Base-by-base conservation (phyloP, 2,329 filamentous ascomycete species). In the Dothistroma septosporum region DNA sequence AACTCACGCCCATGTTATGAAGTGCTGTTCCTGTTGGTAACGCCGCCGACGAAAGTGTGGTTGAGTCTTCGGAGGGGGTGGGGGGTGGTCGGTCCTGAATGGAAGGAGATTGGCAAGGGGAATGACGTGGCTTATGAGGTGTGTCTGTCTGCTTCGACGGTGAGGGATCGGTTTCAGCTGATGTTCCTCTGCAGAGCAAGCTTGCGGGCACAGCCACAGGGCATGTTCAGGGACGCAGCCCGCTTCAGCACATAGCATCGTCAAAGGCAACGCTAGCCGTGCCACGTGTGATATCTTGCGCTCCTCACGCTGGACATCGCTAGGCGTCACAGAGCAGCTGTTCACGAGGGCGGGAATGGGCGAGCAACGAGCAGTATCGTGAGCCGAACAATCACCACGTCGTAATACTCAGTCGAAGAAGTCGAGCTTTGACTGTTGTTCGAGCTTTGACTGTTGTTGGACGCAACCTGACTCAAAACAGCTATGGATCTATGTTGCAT, bases 1-100 rank as follows among this genome's bases (percentile, higher is more conserved):
- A 6, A 55, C 53, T 55, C 24, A 55, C 53, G n/a, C 53, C 53
- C 53, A 55, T 55, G 16, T 21, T 24, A n/a, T n/a, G n/a, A n/a
- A n/a, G n/a, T 22, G 33, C 53, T 35, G 37, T 37, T 54, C 32
- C 19, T 54, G 28, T 16, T 54, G 52, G 28, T 3, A 35, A 35
- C 16, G 14, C 14, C 14, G 37, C 9, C 2, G 32, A 5, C 14
- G 19, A 41, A 41, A n/a, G 14, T 12, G 32, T 37, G 32, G 10
- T 12, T 11, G 28, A n/a, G 28, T 37, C 6, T 2, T 28, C 24
- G 37, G 10, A 41, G 52, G 10, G 4, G n/a, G n/a, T n/a, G n/a
- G n/a, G n/a, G n/a, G n/a, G n/a, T n/a, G n/a, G 52, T 19, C 7
- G 22, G 4, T 12, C n/a, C 31, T 44, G 41, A 44, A 4, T 8